Conservation (phyloP, 2,329 filamentous ascomycete species). For the Pseudodiploospora longispora region DNA sequence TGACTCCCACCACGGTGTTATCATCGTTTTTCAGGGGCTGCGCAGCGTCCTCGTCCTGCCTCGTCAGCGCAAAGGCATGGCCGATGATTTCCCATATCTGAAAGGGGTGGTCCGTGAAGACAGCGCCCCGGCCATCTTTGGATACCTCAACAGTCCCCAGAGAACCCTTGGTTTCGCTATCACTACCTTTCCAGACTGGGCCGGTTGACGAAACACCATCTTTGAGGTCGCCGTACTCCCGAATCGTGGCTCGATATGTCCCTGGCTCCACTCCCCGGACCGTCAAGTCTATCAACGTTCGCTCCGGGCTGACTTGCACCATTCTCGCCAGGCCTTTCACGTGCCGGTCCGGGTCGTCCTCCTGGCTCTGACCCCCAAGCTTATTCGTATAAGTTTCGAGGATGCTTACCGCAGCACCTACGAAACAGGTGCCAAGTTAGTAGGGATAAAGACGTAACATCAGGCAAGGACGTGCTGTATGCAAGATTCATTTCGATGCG, state of each 20-base stretch:
- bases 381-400: slow-evolving; percentile 72
- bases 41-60: slow-evolving; percentile 38
- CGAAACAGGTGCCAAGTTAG: neutral
- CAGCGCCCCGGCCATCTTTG: slow-evolving; percentile 64
- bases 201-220: slow-evolving; percentile 76
- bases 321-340: slow-evolving; percentile 86
- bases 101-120: slow-evolving; percentile 74
- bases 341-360: slow-evolving; percentile 37
- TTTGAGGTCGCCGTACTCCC: slow-evolving; percentile 81
- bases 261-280: slow-evolving; percentile 75
- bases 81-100: slow-evolving; percentile 96
- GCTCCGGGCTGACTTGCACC: slow-evolving; percentile 74
- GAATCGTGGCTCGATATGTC: slow-evolving; percentile 74
- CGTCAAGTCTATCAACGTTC: slow-evolving; percentile 82
- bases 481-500: neutral
- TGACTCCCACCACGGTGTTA: slow-evolving; percentile 83
- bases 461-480: neutral
- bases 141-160: slow-evolving; percentile 72
- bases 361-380: slow-evolving; percentile 29
- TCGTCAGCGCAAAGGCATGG: slow-evolving; percentile 79
- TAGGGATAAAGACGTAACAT: neutral
- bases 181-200: slow-evolving; percentile 62
- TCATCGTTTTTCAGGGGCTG: slow-evolving; percentile 63
- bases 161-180: slow-evolving; percentile 38
- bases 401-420: slow-evolving; percentile 85